phyloP scores from a whole-genome alignment of 2,329 filamentous ascomycete species.

The Aureobasidium namibiae region DNA sequence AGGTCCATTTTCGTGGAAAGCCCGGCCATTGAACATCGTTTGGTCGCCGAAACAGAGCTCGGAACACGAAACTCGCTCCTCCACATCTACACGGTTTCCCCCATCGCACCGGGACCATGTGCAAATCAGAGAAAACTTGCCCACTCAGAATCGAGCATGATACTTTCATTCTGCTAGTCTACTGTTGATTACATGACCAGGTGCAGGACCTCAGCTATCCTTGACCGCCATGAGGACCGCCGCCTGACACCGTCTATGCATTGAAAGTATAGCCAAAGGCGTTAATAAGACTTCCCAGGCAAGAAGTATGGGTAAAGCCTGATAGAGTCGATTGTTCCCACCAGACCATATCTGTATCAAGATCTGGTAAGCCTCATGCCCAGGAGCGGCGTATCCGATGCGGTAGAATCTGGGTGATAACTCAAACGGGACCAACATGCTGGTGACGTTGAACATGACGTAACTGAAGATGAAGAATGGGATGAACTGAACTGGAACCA shows the following conservation, averaged over 20 bases:
- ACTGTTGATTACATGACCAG: too few relatives aligned
- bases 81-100: too few relatives aligned
- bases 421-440: slow-evolving; percentile 37
- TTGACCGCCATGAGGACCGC: too few relatives aligned
- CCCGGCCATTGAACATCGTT: too few relatives aligned
- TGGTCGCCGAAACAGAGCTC: too few relatives aligned
- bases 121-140: too few relatives aligned
- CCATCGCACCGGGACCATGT: too few relatives aligned
- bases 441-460: slow-evolving; percentile 37
- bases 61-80: too few relatives aligned
- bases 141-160: too few relatives aligned
- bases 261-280: slow-evolving; percentile 17
- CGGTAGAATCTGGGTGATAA: slow-evolving; percentile 35
- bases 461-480: slow-evolving; percentile 39
- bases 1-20: too few relatives aligned
- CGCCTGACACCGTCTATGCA: slow-evolving; percentile 19
- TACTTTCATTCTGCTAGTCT: too few relatives aligned
- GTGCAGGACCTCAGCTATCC: slow-evolving; percentile 2
- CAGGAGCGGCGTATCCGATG: slow-evolving; percentile 34
- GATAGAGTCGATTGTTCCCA: slow-evolving; percentile 33
- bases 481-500: slow-evolving; percentile 32
- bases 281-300: slow-evolving; percentile 29
- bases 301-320: slow-evolving; percentile 37
- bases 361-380: slow-evolving; percentile 33
- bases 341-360: slow-evolving; percentile 37